Evolutionary conservation across 768 basidiomycete genomes (phyloP).

Genomic region (Lactarius pseudohatsudake): DNA sequence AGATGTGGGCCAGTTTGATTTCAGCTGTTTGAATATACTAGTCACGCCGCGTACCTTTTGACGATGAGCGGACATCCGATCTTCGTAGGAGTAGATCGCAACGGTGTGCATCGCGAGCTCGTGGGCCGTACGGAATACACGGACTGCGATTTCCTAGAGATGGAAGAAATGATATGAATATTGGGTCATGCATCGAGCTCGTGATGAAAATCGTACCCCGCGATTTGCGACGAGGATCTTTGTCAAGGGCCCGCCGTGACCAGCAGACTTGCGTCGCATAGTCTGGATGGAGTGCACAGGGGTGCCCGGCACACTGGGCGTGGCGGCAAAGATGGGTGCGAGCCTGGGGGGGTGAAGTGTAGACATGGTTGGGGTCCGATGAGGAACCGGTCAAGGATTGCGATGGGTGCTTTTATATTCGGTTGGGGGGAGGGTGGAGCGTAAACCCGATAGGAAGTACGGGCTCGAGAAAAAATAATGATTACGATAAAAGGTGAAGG

Average conservation of each 20-base stretch:
- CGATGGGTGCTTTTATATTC: constrained; percentile 21
- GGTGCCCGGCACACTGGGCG: constrained; percentile 78
- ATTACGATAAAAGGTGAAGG: constrained; percentile 6
- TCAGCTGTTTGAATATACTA: not conserved
- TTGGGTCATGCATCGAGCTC: constrained; percentile 10
- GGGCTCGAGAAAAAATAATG: not conserved
- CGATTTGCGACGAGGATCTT: constrained; percentile 93
- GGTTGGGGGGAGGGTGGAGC: constrained; percentile 8
- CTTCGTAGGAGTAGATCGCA: constrained; percentile 97
- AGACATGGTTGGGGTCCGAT: constrained; percentile 25
- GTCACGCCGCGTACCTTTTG: constrained; percentile 69
- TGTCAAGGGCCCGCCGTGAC: constrained; percentile 86
- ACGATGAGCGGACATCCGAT: constrained; percentile 94
- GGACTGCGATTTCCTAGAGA: constrained; percentile 93
- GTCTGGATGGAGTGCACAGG: constrained; percentile 90
- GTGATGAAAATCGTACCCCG: constrained; percentile 59
- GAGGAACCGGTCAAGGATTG: constrained; percentile 8
- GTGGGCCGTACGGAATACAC: constrained; percentile 97
- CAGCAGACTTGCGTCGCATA: constrained; percentile 87
- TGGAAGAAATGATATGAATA: constrained; percentile 2
- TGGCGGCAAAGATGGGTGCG: constrained; percentile 65
- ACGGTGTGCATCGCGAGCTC: constrained; percentile 99
- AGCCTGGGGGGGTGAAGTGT: constrained; percentile 70
- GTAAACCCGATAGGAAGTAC: constrained; percentile 17
- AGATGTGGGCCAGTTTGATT: constrained; percentile 4